Percentiles rank a stretch among this genome's conserved stretches.
phyloP scores from a whole-genome alignment of 2,329 filamentous ascomycete genomes.

The Xylariales sp. region DNA sequence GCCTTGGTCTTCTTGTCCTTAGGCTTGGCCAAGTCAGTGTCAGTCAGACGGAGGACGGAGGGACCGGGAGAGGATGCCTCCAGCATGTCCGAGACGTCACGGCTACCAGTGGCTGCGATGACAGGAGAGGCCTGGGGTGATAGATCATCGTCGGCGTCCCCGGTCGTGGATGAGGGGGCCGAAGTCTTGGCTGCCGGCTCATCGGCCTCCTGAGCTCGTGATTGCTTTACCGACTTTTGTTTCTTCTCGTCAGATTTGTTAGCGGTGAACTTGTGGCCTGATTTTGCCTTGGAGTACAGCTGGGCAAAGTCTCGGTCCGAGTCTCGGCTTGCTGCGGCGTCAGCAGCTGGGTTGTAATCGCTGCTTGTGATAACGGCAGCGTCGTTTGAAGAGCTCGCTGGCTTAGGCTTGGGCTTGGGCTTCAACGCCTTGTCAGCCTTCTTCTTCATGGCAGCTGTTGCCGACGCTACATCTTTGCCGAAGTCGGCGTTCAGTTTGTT shows the following conservation, averaged over 20 bases:
- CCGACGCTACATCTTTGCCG: constrained; percentile 11
- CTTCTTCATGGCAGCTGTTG: constrained; percentile 22
- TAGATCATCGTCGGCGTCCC: constrained; percentile 76
- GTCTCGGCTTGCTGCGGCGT: constrained; percentile 54
- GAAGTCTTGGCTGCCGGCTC: constrained; percentile 37
- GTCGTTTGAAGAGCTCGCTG: constrained; percentile 22
- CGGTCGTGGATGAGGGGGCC: constrained; percentile 64
- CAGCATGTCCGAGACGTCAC: constrained; percentile 87
- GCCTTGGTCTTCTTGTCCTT: constrained; percentile 59
- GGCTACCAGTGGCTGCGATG: constrained; percentile 50
- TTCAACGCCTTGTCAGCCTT: constrained; percentile 34
- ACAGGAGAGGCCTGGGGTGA: constrained; percentile 66
- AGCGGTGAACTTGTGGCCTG: constrained; percentile 56
- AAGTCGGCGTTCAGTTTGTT: constrained; percentile 1
- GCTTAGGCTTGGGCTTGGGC: constrained; percentile 32
- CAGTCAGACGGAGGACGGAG: constrained; percentile 73
- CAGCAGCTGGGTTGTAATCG: constrained; percentile 36
- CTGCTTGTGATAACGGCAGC: constrained; percentile 27
- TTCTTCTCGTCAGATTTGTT: constrained; percentile 58
- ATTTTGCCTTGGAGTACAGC: constrained; percentile 65
- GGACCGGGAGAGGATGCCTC: constrained; percentile 65
- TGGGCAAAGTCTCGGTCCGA: constrained; percentile 63
- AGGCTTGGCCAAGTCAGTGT: constrained; percentile 56
- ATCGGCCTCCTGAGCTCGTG: constrained; percentile 50
- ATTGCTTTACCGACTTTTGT: constrained; percentile 67